A percentile compares a stretch with the other conserved stretches of the same genome.
Conservation (phyloP, 1,139 yeast species). For the Groenewaldozyma sp. region DNA sequence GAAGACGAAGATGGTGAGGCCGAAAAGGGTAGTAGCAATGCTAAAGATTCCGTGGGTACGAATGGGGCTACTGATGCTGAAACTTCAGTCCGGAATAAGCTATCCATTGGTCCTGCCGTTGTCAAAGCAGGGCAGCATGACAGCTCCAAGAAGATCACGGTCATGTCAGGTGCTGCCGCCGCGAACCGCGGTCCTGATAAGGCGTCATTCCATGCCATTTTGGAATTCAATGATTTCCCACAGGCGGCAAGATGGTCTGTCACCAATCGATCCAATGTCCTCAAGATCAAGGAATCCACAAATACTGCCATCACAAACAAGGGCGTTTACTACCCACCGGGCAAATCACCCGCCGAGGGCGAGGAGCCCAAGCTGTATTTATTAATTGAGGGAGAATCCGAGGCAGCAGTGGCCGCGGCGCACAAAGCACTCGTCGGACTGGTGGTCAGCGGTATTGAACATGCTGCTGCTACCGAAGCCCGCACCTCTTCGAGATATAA, state of each 20-base stretch:
- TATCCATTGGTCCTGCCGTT: conserved; percentile 8
- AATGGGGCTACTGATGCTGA: conserved; percentile 5
- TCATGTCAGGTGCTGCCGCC: conserved; percentile 44
- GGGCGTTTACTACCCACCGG: conserved; percentile 67
- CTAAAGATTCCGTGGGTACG: conserved; percentile 2
- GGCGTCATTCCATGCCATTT: conserved; percentile 57
- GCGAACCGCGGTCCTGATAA: conserved; percentile 57
- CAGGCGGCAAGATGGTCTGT: conserved; percentile 79
- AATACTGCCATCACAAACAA: conserved; percentile 74
- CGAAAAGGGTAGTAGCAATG: conserved; percentile 9
- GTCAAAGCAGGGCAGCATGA: conserved; percentile 11
- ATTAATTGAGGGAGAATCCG: conserved; percentile 68
- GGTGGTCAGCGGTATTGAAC: conserved; percentile 52
- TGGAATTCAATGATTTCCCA: conserved; percentile 79
- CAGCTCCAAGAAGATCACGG: conserved; percentile 8
- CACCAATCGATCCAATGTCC: conserved; percentile 57
- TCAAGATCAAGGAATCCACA: conserved; percentile 61
- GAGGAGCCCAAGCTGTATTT: conserved; percentile 73
- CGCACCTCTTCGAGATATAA: too few relatives aligned
- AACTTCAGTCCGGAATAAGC: background rate
- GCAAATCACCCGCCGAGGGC: conserved; percentile 36
- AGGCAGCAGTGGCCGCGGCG: conserved; percentile 55
- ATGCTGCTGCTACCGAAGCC: conserved; percentile 35
- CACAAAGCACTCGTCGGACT: conserved; percentile 51
- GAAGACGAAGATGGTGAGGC: conserved; percentile 15